Conservation (phyloP, 768 basidiomycete species). For the Rhizopogon salebrosus region DNA sequence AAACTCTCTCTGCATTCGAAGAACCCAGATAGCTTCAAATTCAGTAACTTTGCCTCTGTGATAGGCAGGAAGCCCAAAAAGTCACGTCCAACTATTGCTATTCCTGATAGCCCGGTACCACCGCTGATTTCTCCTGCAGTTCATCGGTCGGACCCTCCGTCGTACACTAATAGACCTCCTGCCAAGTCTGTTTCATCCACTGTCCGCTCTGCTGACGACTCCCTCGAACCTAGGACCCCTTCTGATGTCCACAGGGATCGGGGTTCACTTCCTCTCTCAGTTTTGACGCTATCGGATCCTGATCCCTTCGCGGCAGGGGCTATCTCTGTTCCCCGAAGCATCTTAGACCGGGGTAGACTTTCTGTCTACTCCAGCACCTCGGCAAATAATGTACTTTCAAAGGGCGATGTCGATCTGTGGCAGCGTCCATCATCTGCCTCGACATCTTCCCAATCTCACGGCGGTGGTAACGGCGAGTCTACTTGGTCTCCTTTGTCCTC, state of each 20-base stretch:
- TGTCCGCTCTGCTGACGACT: slow-evolving; percentile 48
- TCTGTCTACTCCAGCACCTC: slow-evolving; percentile 53
- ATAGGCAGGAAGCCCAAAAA: slow-evolving; percentile 66
- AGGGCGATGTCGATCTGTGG: slow-evolving; percentile 27
- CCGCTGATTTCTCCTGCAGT: slow-evolving; percentile 10
- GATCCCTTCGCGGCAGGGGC: slow-evolving; percentile 60
- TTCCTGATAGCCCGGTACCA: slow-evolving; percentile 41
- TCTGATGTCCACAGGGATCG: slow-evolving; percentile 33
- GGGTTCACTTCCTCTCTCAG: slow-evolving; percentile 35
- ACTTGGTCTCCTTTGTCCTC: slow-evolving; percentile 1
- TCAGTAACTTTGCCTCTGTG: slow-evolving; percentile 54
- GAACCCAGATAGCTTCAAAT: slow-evolving; percentile 31
- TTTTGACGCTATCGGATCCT: slow-evolving; percentile 56
- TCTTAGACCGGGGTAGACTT: slow-evolving; percentile 40
- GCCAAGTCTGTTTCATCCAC: slow-evolving; percentile 54
- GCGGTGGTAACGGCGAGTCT: slow-evolving; percentile 1
- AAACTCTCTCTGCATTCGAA: slow-evolving; percentile 19
- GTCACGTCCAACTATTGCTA: slow-evolving; percentile 39
- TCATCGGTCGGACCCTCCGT: slow-evolving; percentile 16
- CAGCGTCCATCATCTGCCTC: slow-evolving; percentile 53
- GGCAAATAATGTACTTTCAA: slow-evolving; percentile 36
- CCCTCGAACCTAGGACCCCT: slow-evolving; percentile 50
- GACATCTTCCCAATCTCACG: slow-evolving; percentile 50
- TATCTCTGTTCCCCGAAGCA: slow-evolving; percentile 34
- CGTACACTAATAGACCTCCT: slow-evolving; percentile 35